These are phyloP conservation scores for Fusarium sacchari DNA, from an alignment of 2,329 filamentous ascomycete species.

Conservation along the genomic window DNA sequence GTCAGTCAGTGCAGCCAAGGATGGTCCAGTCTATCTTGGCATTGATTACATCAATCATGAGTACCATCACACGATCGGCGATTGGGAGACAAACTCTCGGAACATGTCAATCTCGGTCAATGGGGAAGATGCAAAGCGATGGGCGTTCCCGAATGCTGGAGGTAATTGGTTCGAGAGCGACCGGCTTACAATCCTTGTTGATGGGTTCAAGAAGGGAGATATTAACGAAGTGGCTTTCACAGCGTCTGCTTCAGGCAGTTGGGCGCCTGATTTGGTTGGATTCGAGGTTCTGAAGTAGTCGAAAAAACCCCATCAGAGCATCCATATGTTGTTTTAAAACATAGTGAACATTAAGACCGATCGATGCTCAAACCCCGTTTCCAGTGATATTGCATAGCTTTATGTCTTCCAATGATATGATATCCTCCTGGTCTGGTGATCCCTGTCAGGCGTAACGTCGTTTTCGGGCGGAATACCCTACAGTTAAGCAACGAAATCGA, in stretches of 20 bases:
- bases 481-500: background rate
- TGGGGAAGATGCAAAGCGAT: slow-evolving; percentile 51
- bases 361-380: no score
- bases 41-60: slow-evolving; percentile 65
- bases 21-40: slow-evolving; percentile 53
- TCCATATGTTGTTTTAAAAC: accelerated
- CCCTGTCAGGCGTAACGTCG: background rate
- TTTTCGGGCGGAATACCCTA: background rate
- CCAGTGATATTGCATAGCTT: background rate
- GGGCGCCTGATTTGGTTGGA: slow-evolving; percentile 57
- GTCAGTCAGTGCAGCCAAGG: slow-evolving; percentile 43
- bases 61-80: slow-evolving; percentile 56
- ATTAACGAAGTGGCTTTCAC: slow-evolving; percentile 52
- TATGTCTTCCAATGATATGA: no score
- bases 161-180: slow-evolving; percentile 62
- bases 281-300: slow-evolving; percentile 45
- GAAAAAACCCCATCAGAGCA: background rate
- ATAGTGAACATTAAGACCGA: background rate
- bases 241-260: slow-evolving; percentile 37
- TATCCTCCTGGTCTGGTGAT: no score
- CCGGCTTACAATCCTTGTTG: slow-evolving; percentile 55
- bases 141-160: slow-evolving; percentile 61
- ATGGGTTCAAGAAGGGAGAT: slow-evolving; percentile 55
- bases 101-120: slow-evolving; percentile 63
- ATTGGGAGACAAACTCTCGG: slow-evolving; percentile 57